phyloP scores from a whole-genome alignment of 768 basidiomycete genomes.

The Kwoniella europaea region DNA sequence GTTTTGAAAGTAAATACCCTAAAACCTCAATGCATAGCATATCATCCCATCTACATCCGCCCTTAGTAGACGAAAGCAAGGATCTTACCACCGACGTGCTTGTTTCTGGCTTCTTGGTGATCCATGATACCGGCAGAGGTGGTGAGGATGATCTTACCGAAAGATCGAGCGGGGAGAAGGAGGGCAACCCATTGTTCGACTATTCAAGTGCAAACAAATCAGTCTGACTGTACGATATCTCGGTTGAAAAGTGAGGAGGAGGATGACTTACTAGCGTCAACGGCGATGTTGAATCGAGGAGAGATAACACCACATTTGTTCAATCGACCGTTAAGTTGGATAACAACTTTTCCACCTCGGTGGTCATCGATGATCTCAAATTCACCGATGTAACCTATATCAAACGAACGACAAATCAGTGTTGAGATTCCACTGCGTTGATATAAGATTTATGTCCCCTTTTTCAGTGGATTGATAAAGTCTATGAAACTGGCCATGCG shows the following conservation, averaged over 20 bases:
- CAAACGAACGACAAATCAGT: neutral
- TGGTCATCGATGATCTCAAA: slow-evolving; percentile 99
- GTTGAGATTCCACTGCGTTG: neutral
- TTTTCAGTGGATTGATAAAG: neutral
- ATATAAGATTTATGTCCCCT: neutral
- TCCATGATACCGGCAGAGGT: slow-evolving; percentile 98
- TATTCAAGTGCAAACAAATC: neutral
- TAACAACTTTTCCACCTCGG: slow-evolving; percentile 95
- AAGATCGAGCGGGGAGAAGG: slow-evolving; percentile 91
- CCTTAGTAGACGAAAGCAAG: slow-evolving; percentile 30
- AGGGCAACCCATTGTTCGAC: slow-evolving; percentile 84
- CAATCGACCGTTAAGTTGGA: slow-evolving; percentile 92
- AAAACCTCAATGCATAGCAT: slow-evolving; percentile 28
- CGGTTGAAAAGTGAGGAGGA: neutral
- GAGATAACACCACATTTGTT: slow-evolving; percentile 99
- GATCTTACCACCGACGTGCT: slow-evolving; percentile 65
- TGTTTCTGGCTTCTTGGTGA: slow-evolving; percentile 97
- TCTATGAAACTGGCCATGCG: slow-evolving; percentile 37
- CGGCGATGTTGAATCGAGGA: slow-evolving; percentile 96
- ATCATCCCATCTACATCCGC: neutral
- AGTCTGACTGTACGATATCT: too few relatives aligned
- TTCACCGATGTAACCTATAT: slow-evolving; percentile 92
- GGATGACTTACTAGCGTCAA: slow-evolving; percentile 75
- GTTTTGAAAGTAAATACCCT: slow-evolving; percentile 3
- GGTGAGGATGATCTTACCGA: slow-evolving; percentile 95